A percentile compares a stretch with the other conserved stretches of the same genome.
Evolutionary conservation across 371 early-diverging fungal species (phyloP).

Genomic region (Syncephalastrum monosporum): DNA sequence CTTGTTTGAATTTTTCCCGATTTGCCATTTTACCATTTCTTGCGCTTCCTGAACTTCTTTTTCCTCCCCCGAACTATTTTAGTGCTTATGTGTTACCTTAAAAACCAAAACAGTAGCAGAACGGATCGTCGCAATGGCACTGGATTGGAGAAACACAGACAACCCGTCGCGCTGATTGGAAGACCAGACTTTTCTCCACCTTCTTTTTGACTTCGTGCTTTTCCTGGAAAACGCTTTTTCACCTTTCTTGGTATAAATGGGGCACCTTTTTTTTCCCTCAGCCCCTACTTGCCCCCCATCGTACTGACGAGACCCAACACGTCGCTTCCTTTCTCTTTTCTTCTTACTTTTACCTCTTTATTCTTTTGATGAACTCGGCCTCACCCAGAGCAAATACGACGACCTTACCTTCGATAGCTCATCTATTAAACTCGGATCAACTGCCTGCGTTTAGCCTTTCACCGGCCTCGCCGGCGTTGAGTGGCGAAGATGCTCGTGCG

Average conservation of each 20-base stretch:
- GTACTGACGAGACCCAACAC: neutral
- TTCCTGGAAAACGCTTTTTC: slow-evolving; percentile 26
- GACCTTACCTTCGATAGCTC: slow-evolving; percentile 34
- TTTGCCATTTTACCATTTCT: slow-evolving; percentile 4
- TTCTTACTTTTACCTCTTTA: slow-evolving; percentile 7
- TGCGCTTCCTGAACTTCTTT: neutral
- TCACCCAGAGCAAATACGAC: slow-evolving; percentile 5
- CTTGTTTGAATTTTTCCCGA: no score
- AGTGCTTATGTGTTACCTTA: no score
- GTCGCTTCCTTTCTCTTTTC: slow-evolving; percentile 6
- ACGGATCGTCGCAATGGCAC: slow-evolving; percentile 1
- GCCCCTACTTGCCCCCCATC: slow-evolving; percentile 5
- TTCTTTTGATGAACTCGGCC: slow-evolving; percentile 3
- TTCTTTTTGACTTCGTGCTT: slow-evolving; percentile 23
- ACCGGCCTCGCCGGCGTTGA: slow-evolving; percentile 11
- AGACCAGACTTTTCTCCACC: slow-evolving; percentile 17
- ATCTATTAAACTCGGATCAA: slow-evolving; percentile 22
- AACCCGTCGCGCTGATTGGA: slow-evolving; percentile 4
- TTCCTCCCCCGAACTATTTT: no score
- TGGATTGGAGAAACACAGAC: slow-evolving; percentile 7
- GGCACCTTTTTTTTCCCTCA: neutral
- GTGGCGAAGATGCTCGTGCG: slow-evolving; percentile 3
- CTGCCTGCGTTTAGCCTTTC: slow-evolving; percentile 12
- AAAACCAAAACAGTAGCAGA: no score
- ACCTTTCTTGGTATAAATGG: slow-evolving; percentile 18